Base-by-base conservation (phyloP, 441 rosid species). In the Bruguiera hainesii region DNA sequence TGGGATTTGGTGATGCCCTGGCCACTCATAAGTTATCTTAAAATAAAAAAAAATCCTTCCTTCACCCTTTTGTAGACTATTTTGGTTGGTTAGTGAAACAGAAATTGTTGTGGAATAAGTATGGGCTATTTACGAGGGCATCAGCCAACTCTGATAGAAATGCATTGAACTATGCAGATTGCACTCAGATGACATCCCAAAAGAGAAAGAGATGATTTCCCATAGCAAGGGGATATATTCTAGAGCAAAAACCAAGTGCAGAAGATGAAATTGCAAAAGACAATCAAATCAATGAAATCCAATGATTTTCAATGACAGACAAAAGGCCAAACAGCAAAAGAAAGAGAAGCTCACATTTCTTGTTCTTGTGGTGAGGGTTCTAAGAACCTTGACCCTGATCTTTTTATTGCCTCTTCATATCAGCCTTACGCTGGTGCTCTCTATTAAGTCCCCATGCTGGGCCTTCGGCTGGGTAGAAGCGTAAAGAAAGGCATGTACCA, bases 301-400 rank as follows among this genome's bases (percentile, higher is more conserved):
- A 21, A 42, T 19, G 49, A 1, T 1, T 19, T 19, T 7, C 31
- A 5, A 55, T 16, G 16, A 56, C 18, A 52, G 63, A 26, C 5
- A 66, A 61, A 50, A 23, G 21, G 19, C 2, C 20, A 55, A 60
- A 37, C 42, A 56, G 48, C 30, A 15, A 57, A 21, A 42, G 39
- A 60, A 49, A 53, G 26, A 53, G 64, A 79, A 26, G 64, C 83
- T 80, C 70, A 85, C 89, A 66, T 71, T 79, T 83, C 67, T 51
- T 71, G 71, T 71, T 82, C 72, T 82, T 81, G 20, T 37, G 60
- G 66, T 70, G 64, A 58, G 67, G 55, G 66, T 79, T 87, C 66
- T 64, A 64, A 71, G 70, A 69, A 62, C 19, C 72, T 69, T 21
- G 80, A 67, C 79, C 68, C 37, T 61, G 68, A 76, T 65, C 59